Conservation (phyloP, 371 early-diverging fungal genomes). For the Neoconidiobolus thromboides region DNA sequence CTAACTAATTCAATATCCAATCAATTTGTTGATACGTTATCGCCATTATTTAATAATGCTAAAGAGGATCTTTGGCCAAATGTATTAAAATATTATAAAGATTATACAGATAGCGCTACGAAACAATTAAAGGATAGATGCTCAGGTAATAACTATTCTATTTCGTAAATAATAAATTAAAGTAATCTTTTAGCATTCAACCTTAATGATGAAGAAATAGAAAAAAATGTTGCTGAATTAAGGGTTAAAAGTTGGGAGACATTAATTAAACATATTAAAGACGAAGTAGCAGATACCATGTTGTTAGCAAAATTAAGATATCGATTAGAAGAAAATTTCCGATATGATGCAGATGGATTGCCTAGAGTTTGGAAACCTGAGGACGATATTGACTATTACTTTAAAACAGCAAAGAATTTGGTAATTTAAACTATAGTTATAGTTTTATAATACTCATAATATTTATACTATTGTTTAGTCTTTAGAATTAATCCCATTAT, state of each 20-base stretch:
- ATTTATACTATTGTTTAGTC: conserved; percentile 17
- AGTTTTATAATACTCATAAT: neutral
- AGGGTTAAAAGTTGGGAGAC: conserved; percentile 51
- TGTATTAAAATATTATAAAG: conserved; percentile 32
- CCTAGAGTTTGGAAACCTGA: conserved; percentile 88
- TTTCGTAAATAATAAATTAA: neutral
- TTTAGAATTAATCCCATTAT: conserved; percentile 36
- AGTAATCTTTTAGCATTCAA: conserved; percentile 14
- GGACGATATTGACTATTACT: conserved; percentile 82
- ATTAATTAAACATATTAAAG: conserved; percentile 46
- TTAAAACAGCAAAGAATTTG: conserved; percentile 46
- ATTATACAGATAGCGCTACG: conserved; percentile 26
- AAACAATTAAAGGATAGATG: conserved; percentile 16
- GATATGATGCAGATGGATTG: conserved; percentile 79
- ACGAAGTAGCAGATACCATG: conserved; percentile 62
- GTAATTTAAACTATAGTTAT: conserved; percentile 11
- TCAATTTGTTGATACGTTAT: conserved; percentile 44
- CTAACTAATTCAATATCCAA: conserved; percentile 37
- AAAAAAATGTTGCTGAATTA: conserved; percentile 23
- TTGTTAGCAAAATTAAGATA: conserved; percentile 54
- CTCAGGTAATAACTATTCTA: conserved; percentile 16
- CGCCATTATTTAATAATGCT: conserved; percentile 45
- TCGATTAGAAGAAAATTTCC: conserved; percentile 60
- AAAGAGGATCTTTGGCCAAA: conserved; percentile 48
- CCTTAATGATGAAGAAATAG: conserved; percentile 32